Percentiles rank a stretch among this genome's conserved stretches.
Evolutionary conservation across 2,329 filamentous ascomycete genomes (phyloP).

Genomic region (Endoconidiophora polonica): DNA sequence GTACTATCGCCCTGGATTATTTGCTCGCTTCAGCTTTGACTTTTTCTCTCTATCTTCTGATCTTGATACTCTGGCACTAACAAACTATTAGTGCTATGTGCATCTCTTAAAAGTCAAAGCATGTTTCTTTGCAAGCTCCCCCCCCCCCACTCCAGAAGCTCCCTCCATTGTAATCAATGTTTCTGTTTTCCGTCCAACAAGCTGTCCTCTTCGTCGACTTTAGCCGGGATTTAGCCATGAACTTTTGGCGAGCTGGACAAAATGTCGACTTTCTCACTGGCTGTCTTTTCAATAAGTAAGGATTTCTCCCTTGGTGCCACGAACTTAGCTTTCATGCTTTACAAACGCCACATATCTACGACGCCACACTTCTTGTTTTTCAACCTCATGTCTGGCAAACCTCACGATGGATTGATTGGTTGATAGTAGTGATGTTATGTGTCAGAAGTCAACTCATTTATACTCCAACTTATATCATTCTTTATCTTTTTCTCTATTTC

Average conservation of each 20-base stretch:
- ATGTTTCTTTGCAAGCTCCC: no score
- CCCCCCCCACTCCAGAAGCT: no score
- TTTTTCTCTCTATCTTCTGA: not conserved
- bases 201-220: constrained; percentile 10
- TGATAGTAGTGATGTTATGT: not conserved
- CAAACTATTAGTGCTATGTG: no score
- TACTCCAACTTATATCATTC: not conserved
- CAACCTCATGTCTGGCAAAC: not conserved
- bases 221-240: constrained; percentile 4
- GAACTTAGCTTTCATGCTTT: no score
- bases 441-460: not conserved
- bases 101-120: no score
- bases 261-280: no score
- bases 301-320: no score
- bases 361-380: constrained; percentile 5
- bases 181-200: constrained; percentile 1
- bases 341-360: not conserved
- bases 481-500: not conserved
- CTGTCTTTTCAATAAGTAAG: no score
- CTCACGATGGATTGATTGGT: no score
- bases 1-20: not conserved
- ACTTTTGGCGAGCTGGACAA: no score
- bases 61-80: not conserved
- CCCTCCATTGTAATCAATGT: no score
- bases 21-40: not conserved